phyloP scores from a whole-genome alignment of 129 eudicot species.

The Lonicera japonica region DNA sequence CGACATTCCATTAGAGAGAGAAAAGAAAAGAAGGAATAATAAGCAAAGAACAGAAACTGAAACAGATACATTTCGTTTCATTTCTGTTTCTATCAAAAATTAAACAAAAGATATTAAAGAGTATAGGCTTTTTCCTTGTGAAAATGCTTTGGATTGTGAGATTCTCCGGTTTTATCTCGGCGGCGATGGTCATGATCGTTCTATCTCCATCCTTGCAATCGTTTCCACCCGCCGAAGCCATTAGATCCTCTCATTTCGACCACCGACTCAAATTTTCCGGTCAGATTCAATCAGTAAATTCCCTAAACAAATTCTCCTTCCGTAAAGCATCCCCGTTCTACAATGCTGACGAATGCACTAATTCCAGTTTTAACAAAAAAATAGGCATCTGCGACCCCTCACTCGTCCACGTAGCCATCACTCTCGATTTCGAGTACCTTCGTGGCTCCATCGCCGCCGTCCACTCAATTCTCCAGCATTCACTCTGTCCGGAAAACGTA shows the following conservation, averaged over 20 bases:
- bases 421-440: conserved; percentile 70
- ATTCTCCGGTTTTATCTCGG: conserved; percentile 66
- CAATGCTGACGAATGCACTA: conserved; percentile 57
- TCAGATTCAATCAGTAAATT: not conserved
- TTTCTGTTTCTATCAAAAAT: no score
- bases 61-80: no score
- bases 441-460: conserved; percentile 95
- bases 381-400: conserved; percentile 55
- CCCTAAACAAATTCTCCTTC: conserved; percentile 22
- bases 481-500: conserved; percentile 67
- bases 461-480: conserved; percentile 73
- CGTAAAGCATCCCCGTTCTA: conserved; percentile 43
- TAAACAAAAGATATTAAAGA: conserved; percentile 8
- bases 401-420: conserved; percentile 78
- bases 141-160: conserved; percentile 82
- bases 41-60: no score
- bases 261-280: conserved; percentile 15
- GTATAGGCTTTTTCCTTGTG: not conserved
- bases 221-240: conserved; percentile 93
- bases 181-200: conserved; percentile 63
- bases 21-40: conserved; percentile 10
- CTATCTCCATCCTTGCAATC: conserved; percentile 79
- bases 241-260: conserved; percentile 42
- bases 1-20: conserved; percentile 23
- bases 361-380: not conserved